Evolutionary conservation across 495 filamentous ascomycete species (phyloP), one percentile per base, ranked within the genome.

Genomic region (Sphaerosporella brunnea): DNA sequence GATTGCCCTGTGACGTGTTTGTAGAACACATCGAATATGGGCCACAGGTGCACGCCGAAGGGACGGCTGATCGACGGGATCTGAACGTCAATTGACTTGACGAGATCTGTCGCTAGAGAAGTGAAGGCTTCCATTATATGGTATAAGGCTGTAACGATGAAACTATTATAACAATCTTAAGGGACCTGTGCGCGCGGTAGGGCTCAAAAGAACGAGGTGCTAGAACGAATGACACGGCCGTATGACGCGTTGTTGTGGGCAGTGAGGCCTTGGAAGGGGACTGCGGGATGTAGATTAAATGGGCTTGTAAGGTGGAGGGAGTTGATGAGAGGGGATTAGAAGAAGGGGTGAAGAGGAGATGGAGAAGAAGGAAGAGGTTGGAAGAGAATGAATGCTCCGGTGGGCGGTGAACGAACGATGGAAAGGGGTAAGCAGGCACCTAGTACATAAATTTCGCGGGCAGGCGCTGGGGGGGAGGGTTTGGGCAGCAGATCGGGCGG

Each of bases 41-140:
- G 88, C 90, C 90, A 97, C 65, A 96, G 65, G 36, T 81, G 68
- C 50, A 95, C 69, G 60, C 87, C 90, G 62, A 97, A 95, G 10
- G 90, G 90, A 55, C 82, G 75, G 63, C 95, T 87, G 54, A 95
- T 69, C 28, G 82, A 83, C 23, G 88, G 88, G 46, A 77, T 41
- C 42, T 78, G 79, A 43, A 61, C 53, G 36, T 61, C 53, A 36
- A 88, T 53, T 50, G 75, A 61, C 54, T 81, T 73, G 51, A 80
- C 66, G 47, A 79, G 62, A 49, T 48, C 45, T 32, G 36, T 25
- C 20, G 35, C 32, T 7, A 48, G 35, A 25, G 30, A 11, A 19
- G 34, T 48, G n/a, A 21, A n/a, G 45, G 24, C 32, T 25, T 80
- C 70, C 55, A 73, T 66, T 39, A 64, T 50, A 45, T 63, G 50